phyloP scores from a whole-genome alignment of 805 yeast genomes.

The Sungouiella thailandica region DNA sequence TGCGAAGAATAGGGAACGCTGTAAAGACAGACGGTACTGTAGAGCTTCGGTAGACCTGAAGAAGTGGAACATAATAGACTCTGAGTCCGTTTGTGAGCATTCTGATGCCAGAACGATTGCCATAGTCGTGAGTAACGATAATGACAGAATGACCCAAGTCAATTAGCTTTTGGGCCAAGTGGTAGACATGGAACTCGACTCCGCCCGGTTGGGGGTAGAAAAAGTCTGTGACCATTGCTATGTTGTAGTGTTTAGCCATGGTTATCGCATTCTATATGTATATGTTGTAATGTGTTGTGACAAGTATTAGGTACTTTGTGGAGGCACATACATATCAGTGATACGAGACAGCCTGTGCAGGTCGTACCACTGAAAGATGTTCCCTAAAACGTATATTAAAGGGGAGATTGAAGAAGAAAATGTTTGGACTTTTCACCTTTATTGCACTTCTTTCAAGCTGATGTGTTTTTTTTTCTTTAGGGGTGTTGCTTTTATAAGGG shows the following conservation, averaged over 20 bases:
- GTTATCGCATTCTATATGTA: no score
- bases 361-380: no score
- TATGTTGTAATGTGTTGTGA: no score
- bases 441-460: no score
- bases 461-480: no score
- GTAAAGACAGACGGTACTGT: constrained; percentile 88
- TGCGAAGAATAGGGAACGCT: constrained; percentile 78
- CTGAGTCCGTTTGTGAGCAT: constrained; percentile 84
- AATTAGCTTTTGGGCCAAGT: constrained; percentile 77
- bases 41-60: constrained; percentile 75
- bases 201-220: constrained; percentile 99
- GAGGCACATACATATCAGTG: no score
- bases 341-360: no score
- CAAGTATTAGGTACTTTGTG: no score
- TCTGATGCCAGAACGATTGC: constrained; percentile 76
- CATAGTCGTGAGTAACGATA: constrained; percentile 85
- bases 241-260: constrained; percentile 20
- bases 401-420: no score
- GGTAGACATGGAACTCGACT: constrained; percentile 91
- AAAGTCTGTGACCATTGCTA: constrained; percentile 87
- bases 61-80: constrained; percentile 84
- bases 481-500: no score
- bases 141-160: constrained; percentile 80
- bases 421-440: no score
- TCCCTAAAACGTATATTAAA: no score